These are phyloP conservation scores for Saraca asoca DNA, from an alignment of 331 rosid species.

Conservation along the genomic window DNA sequence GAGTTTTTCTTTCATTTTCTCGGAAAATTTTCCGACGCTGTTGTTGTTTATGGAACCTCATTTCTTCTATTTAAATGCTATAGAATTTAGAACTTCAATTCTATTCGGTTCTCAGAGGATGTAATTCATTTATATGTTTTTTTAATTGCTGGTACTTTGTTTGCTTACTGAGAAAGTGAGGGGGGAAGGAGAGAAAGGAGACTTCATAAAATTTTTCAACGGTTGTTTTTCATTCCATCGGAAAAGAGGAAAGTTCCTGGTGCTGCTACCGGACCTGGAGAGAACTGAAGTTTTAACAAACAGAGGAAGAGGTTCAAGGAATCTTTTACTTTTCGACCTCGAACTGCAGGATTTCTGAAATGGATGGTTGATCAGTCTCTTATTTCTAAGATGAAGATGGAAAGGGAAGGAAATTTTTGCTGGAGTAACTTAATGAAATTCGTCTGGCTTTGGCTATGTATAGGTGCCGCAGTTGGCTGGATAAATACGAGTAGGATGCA, in stretches of 20 bases:
- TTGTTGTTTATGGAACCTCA: neutral
- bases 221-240: neutral
- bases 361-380: neutral
- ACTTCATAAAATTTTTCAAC: neutral
- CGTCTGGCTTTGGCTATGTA: slow-evolving; percentile 9
- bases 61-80: slow-evolving; percentile 17
- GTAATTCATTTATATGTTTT: neutral
- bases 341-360: neutral
- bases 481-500: neutral
- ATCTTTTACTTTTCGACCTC: neutral
- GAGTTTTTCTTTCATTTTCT: neutral
- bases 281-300: slow-evolving; percentile 8
- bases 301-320: neutral
- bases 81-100: neutral
- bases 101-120: neutral
- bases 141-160: neutral
- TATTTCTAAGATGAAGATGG: neutral
- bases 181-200: neutral
- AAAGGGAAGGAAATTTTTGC: neutral
- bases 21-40: neutral
- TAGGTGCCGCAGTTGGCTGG: slow-evolving; percentile 13
- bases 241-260: neutral
- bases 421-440: slow-evolving; percentile 5
- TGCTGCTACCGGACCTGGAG: no score
- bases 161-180: slow-evolving; percentile 1